phyloP scores from a whole-genome alignment of 768 basidiomycete species.

The Trametes gibbosa region DNA sequence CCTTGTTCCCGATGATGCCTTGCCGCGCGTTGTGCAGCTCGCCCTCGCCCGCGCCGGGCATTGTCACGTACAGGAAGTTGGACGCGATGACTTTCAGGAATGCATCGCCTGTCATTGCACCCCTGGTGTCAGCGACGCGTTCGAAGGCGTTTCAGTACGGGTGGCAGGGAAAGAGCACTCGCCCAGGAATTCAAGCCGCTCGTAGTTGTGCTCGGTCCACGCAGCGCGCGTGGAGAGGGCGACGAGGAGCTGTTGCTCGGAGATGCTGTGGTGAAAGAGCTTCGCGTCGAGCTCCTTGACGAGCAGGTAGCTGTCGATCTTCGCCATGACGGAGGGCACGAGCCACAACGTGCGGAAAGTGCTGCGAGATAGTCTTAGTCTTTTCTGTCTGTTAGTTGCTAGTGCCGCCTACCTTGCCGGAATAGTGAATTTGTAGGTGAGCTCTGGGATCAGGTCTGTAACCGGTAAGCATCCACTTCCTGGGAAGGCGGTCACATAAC shows the following conservation, averaged over 20 bases:
- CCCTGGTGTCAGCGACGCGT: not conserved
- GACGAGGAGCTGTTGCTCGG: slow-evolving; percentile 56
- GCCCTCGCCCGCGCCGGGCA: slow-evolving; percentile 64
- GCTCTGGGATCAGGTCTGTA: slow-evolving; percentile 80
- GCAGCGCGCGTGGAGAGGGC: slow-evolving; percentile 73
- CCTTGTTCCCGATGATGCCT: slow-evolving; percentile 71
- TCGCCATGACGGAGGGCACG: slow-evolving; percentile 69
- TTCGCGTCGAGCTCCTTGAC: slow-evolving; percentile 76
- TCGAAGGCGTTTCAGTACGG: not conserved
- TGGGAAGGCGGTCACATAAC: not conserved
- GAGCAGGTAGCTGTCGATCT: slow-evolving; percentile 72
- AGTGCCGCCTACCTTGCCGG: slow-evolving; percentile 61
- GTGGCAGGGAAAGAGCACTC: slow-evolving; percentile 21
- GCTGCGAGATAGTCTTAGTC: slow-evolving; percentile 34
- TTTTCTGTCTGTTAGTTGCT: no score
- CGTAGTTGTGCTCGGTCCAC: slow-evolving; percentile 72
- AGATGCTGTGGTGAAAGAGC: slow-evolving; percentile 60
- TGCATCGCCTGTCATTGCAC: slow-evolving; percentile 57
- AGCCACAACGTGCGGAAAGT: slow-evolving; percentile 65
- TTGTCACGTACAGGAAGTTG: slow-evolving; percentile 68
- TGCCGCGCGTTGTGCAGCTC: slow-evolving; percentile 65
- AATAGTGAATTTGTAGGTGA: slow-evolving; percentile 68
- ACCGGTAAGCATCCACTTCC: slow-evolving; percentile 1
- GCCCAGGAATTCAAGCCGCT: slow-evolving; percentile 84
- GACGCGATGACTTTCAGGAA: slow-evolving; percentile 80